Base-by-base conservation (phyloP, 2,329 filamentous ascomycete species). In the Torrubiellomyces zombiae region DNA sequence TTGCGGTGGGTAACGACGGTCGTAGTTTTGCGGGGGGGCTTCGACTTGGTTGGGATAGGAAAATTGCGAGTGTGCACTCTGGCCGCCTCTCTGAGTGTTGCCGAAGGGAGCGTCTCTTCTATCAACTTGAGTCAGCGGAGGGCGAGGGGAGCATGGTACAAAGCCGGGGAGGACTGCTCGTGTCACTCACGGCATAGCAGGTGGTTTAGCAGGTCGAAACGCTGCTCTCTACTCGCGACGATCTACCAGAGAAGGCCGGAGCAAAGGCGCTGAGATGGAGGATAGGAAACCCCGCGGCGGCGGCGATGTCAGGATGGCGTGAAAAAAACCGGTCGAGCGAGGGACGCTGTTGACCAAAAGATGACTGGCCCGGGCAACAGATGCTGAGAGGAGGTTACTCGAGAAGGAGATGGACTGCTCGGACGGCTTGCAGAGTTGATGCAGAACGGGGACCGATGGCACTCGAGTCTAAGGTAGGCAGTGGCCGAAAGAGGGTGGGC, bases 161-260 rank as follows among this genome's bases (percentile, higher is more conserved):
- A 21, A 9, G 7, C 19, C 8, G n/a, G n/a, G n/a, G n/a, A n/a
- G n/a, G n/a, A n/a, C n/a, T n/a, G n/a, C n/a, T 18, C 18, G 29
- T 24, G 38, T 32, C 32, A 55, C 55, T 55, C 42, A 59, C 54
- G 48, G 46, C 55, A 57, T 58, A 55, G 44, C 48, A 50, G 43
- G 47, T 35, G 40, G 34, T 30, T 38, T 35, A 38, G n/a, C n/a
- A n/a, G n/a, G n/a, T n/a, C n/a, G n/a, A n/a, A n/a, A n/a, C n/a
- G n/a, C 44, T 47, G 45, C 50, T 48, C 47, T 58, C 50, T 44
- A 49, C 58, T 51, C 53, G 44, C 56, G 50, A 61, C 56, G 38
- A 53, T 55, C 51, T 47, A 41, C 32, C 37, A 39, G 39, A 53
- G 50, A 56, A 43, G 46, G 55, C 47, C 54, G 50, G 53, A 60